Evolutionary conservation across 108 stramenopile genomes (phyloP), one percentile per base, ranked within the genome.

Genomic region (Conticribra weissflogii): DNA sequence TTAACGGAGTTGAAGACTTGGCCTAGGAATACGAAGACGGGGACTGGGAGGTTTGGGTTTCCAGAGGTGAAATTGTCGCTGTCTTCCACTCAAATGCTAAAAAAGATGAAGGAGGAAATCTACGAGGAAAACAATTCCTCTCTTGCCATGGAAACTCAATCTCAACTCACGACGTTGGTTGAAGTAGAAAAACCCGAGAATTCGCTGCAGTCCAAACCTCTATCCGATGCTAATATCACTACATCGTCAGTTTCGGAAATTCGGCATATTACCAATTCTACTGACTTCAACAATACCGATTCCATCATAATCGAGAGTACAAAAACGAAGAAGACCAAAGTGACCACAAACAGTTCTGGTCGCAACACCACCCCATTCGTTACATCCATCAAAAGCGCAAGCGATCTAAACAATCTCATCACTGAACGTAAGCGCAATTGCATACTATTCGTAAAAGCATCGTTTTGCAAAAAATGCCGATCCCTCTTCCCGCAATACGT

Each of bases 401-500:
- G 83, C 4, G 56, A 74, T 19, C 36, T 90, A 27, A 56, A 84
- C 34, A 33, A 53, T 18, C 54, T 81, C 32, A 81, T 92, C 25
- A 47, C 86, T 16, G 66, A 72, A 12, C 34, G 68, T 18, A 28
- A 77, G 19, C 63, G 51, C 31, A 60, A 81, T 58, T 85, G 86
- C 32, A 62, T 87, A 0, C 56, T 92, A 30, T 92, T 88, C 58
- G 54, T 88, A 54, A 76, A 78, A 15, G 90, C 90, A 28, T 70
- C 76, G 17, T 88, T 76, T 74, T 92, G 90, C 65, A 74, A 82
- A 44, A 87, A 86, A 9, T 92, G 90, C 76, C 71, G 73, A 29
- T 54, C 50, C 16, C 45, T 92, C 15, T 54, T 60, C 54, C 86
- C 84, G 8, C 74, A 70, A 27, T 92, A 84, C 54, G 73, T 65